Evolutionary conservation across 75 land plant genomes (phyloP).

Genomic region (Pinus tabuliformis): DNA sequence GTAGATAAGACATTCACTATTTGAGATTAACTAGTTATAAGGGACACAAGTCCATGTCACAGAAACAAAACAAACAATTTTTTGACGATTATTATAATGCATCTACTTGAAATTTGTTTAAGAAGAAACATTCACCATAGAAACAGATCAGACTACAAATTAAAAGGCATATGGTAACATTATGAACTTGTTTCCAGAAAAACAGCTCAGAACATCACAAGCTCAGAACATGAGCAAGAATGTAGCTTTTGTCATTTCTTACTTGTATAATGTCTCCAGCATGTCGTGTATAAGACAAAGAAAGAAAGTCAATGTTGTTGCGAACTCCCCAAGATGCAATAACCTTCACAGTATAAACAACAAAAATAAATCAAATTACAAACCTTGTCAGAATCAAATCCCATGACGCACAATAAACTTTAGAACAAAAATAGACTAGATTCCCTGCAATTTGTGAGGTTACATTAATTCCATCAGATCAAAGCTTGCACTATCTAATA

Average conservation of each 20-base stretch:
- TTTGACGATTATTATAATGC: not conserved
- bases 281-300: conserved; percentile 79
- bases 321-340: conserved; percentile 74
- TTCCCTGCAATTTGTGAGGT: not conserved
- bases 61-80: not conserved
- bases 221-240: not conserved
- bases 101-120: not conserved
- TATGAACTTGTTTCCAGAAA: not conserved
- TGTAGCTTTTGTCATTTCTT: not conserved
- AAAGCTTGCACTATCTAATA: not conserved
- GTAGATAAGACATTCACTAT: not conserved
- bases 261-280: conserved; percentile 88
- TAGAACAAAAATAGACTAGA: not conserved
- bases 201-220: not conserved
- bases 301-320: conserved; percentile 87
- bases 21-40: not conserved
- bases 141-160: not conserved
- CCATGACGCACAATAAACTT: not conserved
- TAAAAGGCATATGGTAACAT: not conserved
- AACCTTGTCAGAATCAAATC: not conserved
- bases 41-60: not conserved
- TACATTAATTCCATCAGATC: not conserved
- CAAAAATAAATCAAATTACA: not conserved
- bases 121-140: not conserved
- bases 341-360: conserved; percentile 16